Evolutionary conservation across 306 rosid species (phyloP), one percentile per base, ranked within the genome.

Genomic region (Vachellia pachyceras): DNA sequence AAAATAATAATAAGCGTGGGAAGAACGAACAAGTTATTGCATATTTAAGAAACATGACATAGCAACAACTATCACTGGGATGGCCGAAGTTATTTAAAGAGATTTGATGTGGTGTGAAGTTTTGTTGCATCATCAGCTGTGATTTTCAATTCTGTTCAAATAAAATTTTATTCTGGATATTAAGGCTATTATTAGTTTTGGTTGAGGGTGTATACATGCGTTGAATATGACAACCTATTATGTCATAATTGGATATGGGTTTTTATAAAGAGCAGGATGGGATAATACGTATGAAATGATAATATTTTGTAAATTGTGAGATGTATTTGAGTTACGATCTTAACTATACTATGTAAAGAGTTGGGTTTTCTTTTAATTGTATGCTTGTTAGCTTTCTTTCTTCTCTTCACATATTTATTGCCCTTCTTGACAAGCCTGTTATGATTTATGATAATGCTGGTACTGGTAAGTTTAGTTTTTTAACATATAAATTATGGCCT

Each of bases 401-500:
- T 55, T 8, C 12, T 10, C 1, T 7, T 13, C 14, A 22, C 14
- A 55, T 66, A 58, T 65, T 58, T 35, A 44, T 42, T 44, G 18
- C 69, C 64, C 66, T 6, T 78, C 70, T 74, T 25, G 37, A 74
- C 81, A 36, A 82, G 70, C 41, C 76, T 61, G 76, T 47, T 69
- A 69, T 69, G 20, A 64, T n/a, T 47, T 69, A 69, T 61, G n/a
- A 37, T 7, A 69, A 61, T 42, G 69, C 39, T 33, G 77, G 15
- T 10, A 37, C 41, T 70, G 76, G 52, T 50, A 74, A 41, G 45
- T 49, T 25, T 61, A 50, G 58, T 18, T 73, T 73, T 74, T 29
- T 29, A 29, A 29, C 2, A 29, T 29, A 29, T 29, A n/a, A n/a
- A n/a, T n/a, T n/a, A n/a, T n/a, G n/a, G n/a, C n/a, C n/a, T n/a